Evolutionary conservation across 169 alveolate genomes (phyloP), one percentile per base, ranked within the genome.

Genomic region (Cryptosporidium tyzzeri): DNA sequence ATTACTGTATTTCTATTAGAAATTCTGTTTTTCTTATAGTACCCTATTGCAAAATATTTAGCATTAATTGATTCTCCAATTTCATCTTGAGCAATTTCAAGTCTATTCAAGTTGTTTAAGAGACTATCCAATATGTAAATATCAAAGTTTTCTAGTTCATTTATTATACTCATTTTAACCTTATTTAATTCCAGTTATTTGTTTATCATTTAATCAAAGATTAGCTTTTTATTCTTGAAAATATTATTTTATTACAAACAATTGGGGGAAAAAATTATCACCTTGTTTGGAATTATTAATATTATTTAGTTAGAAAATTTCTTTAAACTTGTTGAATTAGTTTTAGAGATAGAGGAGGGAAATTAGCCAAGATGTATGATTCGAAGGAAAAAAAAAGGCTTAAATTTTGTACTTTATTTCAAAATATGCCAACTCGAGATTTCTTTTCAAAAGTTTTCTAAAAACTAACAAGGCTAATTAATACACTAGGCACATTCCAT

Each of bases 11-110:
- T 65, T n/a, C 62, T 35, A 74, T 59, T 51, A 12, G 35, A 12
- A 5, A 8, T 16, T 73, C 55, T 59, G 9, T 55, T 39, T 73
- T 59, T 62, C 7, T 73, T 33, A 23, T 35, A 58, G 37, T 53
- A 73, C 9, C 86, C 86, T n/a, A 73, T 59, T 10, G 53, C 86
- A 73, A 73, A 73, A 31, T 73, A 73, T 55, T 53, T 73, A 16
- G 39, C 86, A 55, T 73, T 73, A 14, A 73, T 10, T 18, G 71
- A 23, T n/a, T 73, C 86, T 14, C 86, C 86, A 14, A 73, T 59
- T 23, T 73, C 71, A 29, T 59, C 86, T 29, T 73, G 44, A 5
- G 68, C 37, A 14, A 73, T 73, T 18, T 59, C 86, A 4, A 55
- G 51, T 35, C 35, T 59, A 37, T 73, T 73, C n/a, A 73, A 37